Conservation (phyloP, 495 filamentous ascomycete genomes). For the Tuber magnatum region DNA sequence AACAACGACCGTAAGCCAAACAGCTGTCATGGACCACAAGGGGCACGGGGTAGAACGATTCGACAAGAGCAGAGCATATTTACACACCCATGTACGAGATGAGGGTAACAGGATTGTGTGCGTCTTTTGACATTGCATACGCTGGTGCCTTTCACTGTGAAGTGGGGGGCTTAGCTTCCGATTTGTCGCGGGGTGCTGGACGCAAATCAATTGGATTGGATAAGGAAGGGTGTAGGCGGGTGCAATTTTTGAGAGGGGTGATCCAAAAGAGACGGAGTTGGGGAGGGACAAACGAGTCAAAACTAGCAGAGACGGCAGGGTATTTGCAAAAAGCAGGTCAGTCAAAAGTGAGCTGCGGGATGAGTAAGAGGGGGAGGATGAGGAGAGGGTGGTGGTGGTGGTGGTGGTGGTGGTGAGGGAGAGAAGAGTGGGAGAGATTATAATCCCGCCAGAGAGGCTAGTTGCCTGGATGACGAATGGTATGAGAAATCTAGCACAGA, state of each 20-base stretch:
- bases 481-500: not conserved
- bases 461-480: not conserved
- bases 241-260: not conserved
- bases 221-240: not conserved
- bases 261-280: constrained; percentile 1
- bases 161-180: constrained; percentile 38
- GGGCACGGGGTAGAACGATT: constrained; percentile 37
- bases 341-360: not conserved
- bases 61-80: constrained; percentile 34
- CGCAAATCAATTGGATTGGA: constrained; percentile 30
- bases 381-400: not conserved
- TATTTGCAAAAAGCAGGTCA: not conserved
- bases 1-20: constrained; percentile 27
- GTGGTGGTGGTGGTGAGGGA: not conserved
- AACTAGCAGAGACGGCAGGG: not conserved
- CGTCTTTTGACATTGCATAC: constrained; percentile 37
- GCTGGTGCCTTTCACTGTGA: constrained; percentile 20
- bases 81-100: constrained; percentile 36
- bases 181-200: constrained; percentile 25
- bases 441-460: not conserved
- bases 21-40: constrained; percentile 21
- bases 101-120: constrained; percentile 37
- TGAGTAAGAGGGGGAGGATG: not conserved
- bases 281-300: not conserved
- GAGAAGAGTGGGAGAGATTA: constrained; percentile 1